phyloP scores from a whole-genome alignment of 202 grass and related monocot species.

The Zoysia matrella region DNA sequence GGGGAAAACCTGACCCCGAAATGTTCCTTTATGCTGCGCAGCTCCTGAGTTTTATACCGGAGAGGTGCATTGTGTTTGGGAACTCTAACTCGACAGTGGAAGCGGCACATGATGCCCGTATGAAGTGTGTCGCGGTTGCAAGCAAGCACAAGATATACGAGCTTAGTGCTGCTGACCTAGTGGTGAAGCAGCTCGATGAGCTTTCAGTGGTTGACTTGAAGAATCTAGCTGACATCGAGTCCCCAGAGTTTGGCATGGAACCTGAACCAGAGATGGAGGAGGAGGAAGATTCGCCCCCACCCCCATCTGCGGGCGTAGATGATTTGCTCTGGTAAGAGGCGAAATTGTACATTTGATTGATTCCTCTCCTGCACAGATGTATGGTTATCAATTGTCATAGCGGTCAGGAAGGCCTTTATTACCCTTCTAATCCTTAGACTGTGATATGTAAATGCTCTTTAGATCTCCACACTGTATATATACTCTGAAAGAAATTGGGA shows the following conservation, averaged over 20 bases:
- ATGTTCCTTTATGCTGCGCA: conserved; percentile 89
- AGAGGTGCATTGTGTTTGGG: conserved; percentile 92
- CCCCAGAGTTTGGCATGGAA: conserved; percentile 69
- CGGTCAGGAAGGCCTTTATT: conserved; percentile 41
- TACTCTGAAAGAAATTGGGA: conserved; percentile 43
- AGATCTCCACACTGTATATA: conserved; percentile 59
- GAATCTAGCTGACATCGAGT: conserved; percentile 78
- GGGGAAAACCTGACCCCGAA: conserved; percentile 95
- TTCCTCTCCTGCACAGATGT: conserved; percentile 56
- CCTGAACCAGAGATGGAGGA: conserved; percentile 79
- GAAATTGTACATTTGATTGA: conserved; percentile 66
- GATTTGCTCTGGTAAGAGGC: conserved; percentile 69
- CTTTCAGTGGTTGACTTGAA: conserved; percentile 85
- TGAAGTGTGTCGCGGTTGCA: conserved; percentile 93
- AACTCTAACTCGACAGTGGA: conserved; percentile 87
- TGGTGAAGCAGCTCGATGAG: conserved; percentile 76
- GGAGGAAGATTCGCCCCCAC: conserved; percentile 51
- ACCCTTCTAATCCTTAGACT: conserved; percentile 46
- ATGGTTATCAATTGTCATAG: conserved; percentile 47
- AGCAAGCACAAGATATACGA: conserved; percentile 80
- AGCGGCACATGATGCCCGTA: conserved; percentile 78
- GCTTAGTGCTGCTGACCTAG: conserved; percentile 78
- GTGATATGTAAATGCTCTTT: conserved; percentile 54
- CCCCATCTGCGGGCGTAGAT: conserved; percentile 58
- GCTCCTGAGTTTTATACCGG: conserved; percentile 77